Evolutionary conservation across 495 filamentous ascomycete species (phyloP), one percentile per base, ranked within the genome.

Genomic region (Neurospora sp.): DNA sequence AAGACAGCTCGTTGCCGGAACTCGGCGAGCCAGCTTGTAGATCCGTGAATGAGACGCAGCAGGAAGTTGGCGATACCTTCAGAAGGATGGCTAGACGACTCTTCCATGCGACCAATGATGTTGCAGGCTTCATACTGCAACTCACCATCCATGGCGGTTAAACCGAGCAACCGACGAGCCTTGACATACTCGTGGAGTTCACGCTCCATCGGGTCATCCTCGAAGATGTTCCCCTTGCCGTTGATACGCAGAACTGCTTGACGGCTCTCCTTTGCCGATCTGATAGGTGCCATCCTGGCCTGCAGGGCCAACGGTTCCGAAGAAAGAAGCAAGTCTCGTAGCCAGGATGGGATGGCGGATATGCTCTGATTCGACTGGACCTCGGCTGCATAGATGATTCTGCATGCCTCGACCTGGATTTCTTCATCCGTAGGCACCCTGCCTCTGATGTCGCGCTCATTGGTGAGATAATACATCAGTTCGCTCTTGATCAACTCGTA

Each of bases 401-500:
- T 74, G 41, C 81, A 83, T 18, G 83, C 83, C 70, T 84, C 84
- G 18, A 79, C 69, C 68, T 84, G 82, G 12, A 87, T 75, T 40
- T 85, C 82, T n/a, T 77, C 78, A 72, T 87, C 85, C 3, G 78
- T 82, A 1, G 82, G 82, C 20, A 59, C 20, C 27, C 45, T 74
- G 45, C 79, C 82, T 9, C 71, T 73, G 12, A 73, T 74, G 12
- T 84, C 76, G 3, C 72, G 74, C 53, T 77, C 74, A 18, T 80
- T 80, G 31, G 77, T 59, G 16, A 83, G 77, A 75, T 79, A 87
- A 39, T 81, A 82, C 31, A 81, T 76, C 69, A 88, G 74, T 69
- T 87, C 85, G 40, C 80, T 76, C 77, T 88, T 88, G 72, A 88
- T 74, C 20, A 87, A 77, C 72, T 88, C 86, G 65, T 87, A 87